Conservation (phyloP, 768 basidiomycete genomes). For the Rhodocollybia butyracea region DNA sequence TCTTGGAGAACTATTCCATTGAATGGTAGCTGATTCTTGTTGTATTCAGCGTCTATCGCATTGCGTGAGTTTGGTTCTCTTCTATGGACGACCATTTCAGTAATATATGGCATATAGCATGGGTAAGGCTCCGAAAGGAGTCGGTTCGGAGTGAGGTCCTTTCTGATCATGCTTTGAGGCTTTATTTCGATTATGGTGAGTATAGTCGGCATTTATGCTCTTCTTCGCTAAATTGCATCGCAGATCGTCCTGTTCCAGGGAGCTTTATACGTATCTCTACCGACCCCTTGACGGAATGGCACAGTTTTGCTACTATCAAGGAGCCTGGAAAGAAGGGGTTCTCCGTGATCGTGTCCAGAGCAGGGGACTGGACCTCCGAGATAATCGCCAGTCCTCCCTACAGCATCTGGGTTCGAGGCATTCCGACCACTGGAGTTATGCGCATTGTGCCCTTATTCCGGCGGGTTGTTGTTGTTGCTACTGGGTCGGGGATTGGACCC, state of each 20-base stretch:
- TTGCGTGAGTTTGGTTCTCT: constrained; percentile 16
- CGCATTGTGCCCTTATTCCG: constrained; percentile 33
- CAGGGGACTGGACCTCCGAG: constrained; percentile 40
- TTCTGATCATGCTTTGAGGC: constrained; percentile 38
- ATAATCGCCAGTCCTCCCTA: constrained; percentile 34
- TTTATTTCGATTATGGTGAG: constrained; percentile 45
- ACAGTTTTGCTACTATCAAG: constrained; percentile 32
- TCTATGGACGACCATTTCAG: not conserved
- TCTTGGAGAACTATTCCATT: not conserved
- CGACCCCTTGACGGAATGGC: constrained; percentile 33
- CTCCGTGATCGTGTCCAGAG: constrained; percentile 33
- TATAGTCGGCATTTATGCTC: not conserved
- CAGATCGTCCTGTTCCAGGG: constrained; percentile 19
- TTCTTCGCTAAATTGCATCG: not conserved
- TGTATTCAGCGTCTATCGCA: constrained; percentile 29
- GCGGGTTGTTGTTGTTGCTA: constrained; percentile 35
- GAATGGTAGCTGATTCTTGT: not conserved
- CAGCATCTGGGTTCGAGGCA: constrained; percentile 37
- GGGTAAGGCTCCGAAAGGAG: constrained; percentile 40
- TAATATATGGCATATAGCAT: constrained; percentile 17
- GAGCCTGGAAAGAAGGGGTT: constrained; percentile 24
- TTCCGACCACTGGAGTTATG: constrained; percentile 33
- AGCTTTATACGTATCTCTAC: constrained; percentile 21
- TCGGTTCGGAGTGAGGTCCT: constrained; percentile 37
- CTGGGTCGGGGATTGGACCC: constrained; percentile 37